Evolutionary conservation across 495 filamentous ascomycete genomes (phyloP), one percentile per base, ranked within the genome.

Genomic region (Articulospora tetracladia): DNA sequence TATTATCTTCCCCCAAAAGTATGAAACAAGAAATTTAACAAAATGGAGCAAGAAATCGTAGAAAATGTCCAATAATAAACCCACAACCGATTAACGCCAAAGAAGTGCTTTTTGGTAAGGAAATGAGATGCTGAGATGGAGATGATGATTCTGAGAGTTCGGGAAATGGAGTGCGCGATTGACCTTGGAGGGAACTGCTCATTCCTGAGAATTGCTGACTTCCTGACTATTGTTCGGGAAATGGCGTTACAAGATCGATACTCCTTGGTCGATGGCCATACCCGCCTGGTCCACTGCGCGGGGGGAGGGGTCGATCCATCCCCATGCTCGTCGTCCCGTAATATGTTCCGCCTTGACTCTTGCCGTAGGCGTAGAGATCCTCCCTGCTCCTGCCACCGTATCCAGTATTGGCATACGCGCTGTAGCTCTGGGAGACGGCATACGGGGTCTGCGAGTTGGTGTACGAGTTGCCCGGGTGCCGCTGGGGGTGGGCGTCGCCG

Each of bases 181-280:
- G n/a, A n/a, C n/a, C n/a, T n/a, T n/a, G n/a, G n/a, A n/a, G n/a
- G n/a, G n/a, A n/a, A n/a, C n/a, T n/a, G n/a, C n/a, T n/a, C n/a
- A n/a, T n/a, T n/a, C n/a, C n/a, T n/a, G n/a, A n/a, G n/a, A n/a
- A n/a, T n/a, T n/a, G n/a, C n/a, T n/a, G n/a, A n/a, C n/a, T n/a
- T n/a, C 8, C 17, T 7, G 17, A 7, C n/a, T 17, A 44, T 11
- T 44, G 39, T 23, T 24, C 49, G 12, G 59, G 51, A 63, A 58
- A 62, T 23, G 66, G 66, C 51, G 64, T 69, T 13, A 69, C 66
- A 10, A 69, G 32, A 60, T 69, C 66, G 48, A 69, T 64, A 57
- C 63, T 69, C 64, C 34, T 61, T 0, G 63, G 63, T 19, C 66
- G n/a, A 58, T 69, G 58, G 2, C 59, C 63, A 49, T 58, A 64